These are phyloP conservation scores for Sequoia sempervirens DNA, from an alignment of 75 land plant species.

Conservation along the genomic window DNA sequence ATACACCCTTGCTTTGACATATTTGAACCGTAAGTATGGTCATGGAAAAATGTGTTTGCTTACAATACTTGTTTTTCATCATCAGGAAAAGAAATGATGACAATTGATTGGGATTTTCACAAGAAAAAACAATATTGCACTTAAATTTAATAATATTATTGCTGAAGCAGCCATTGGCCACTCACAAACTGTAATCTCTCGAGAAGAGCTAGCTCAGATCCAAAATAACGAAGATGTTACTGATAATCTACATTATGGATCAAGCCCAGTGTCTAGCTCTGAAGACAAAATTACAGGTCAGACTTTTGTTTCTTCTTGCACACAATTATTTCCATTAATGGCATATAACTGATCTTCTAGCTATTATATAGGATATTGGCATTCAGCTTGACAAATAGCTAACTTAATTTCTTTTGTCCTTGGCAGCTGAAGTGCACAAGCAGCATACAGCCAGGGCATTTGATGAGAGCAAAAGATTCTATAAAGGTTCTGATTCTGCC, in stretches of 20 bases:
- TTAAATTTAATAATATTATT: background rate
- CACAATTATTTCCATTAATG: background rate
- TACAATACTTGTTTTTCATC: background rate
- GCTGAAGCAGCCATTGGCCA: constrained; percentile 29
- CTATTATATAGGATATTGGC: background rate
- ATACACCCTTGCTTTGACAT: constrained; percentile 18
- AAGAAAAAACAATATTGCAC: background rate
- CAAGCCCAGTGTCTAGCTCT: background rate
- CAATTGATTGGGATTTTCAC: background rate
- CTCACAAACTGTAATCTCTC: constrained; percentile 39
- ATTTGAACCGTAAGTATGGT: background rate
- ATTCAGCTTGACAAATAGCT: background rate
- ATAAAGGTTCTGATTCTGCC: background rate
- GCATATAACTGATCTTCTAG: background rate
- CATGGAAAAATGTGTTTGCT: background rate
- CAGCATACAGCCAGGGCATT: background rate
- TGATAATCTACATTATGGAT: background rate
- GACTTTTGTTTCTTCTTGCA: background rate
- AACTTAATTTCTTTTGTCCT: background rate
- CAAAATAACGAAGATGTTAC: constrained; percentile 13
- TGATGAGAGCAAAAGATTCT: background rate
- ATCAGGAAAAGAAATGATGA: background rate
- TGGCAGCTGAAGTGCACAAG: background rate
- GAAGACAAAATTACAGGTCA: background rate
- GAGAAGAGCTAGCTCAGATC: constrained; percentile 23